These are phyloP conservation scores for Rostrohypoxylon terebratum DNA, from an alignment of 495 filamentous ascomycete genomes.

Conservation along the genomic window DNA sequence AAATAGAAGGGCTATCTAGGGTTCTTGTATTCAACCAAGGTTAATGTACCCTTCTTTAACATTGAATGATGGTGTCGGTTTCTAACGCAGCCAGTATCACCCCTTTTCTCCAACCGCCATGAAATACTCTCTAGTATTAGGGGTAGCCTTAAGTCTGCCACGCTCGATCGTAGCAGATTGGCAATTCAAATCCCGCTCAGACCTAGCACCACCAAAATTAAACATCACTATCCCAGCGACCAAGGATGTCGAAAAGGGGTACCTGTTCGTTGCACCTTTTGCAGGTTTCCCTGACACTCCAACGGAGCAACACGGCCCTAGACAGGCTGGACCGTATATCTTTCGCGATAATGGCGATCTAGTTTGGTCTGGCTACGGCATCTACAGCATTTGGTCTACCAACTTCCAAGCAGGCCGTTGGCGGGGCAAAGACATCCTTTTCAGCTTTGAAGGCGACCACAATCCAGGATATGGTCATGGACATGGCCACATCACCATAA, in stretches of 20 bases:
- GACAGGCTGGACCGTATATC: constrained; percentile 67
- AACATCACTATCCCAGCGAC: constrained; percentile 68
- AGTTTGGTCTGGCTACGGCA: constrained; percentile 67
- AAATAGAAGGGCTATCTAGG: constrained; percentile 51
- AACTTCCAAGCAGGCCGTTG: constrained; percentile 58
- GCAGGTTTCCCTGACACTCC: constrained; percentile 59
- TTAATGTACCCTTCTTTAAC: constrained; percentile 67
- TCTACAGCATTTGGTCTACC: constrained; percentile 66
- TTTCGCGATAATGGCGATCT: constrained; percentile 66
- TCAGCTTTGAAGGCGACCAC: constrained; percentile 66
- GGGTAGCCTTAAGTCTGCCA: constrained; percentile 44
- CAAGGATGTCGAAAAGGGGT: constrained; percentile 61
- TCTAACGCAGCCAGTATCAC: constrained; percentile 57
- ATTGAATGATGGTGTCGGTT: constrained; percentile 49
- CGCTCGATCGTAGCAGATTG: constrained; percentile 60
- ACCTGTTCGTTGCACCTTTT: constrained; percentile 67
- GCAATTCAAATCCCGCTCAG: constrained; percentile 67
- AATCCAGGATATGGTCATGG: constrained; percentile 67
- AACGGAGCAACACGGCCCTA: constrained; percentile 62
- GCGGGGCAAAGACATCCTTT: constrained; percentile 64
- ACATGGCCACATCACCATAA: constrained; percentile 63
- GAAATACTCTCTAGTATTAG: constrained; percentile 46
- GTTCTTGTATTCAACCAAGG: constrained; percentile 60
- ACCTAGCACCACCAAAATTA: constrained; percentile 65
- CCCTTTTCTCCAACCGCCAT: constrained; percentile 51